phyloP scores from a whole-genome alignment of 169 alveolate genomes.

The Plasmodium knowlesi region DNA sequence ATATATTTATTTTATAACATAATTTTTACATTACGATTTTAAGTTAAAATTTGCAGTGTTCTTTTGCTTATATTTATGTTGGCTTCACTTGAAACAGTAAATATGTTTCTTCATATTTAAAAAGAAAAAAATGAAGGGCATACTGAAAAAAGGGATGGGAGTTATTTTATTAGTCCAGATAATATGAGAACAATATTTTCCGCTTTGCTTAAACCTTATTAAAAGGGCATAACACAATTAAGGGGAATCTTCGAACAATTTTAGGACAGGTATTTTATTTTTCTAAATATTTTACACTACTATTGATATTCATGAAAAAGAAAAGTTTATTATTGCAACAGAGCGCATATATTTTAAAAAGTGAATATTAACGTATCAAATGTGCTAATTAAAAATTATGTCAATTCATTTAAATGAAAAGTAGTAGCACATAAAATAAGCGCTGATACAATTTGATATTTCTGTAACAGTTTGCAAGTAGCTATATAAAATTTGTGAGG shows the following conservation, averaged over 20 bases:
- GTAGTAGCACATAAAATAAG: background rate
- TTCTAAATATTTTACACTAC: background rate
- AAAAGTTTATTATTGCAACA: background rate
- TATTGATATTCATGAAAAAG: background rate
- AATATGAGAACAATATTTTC: background rate
- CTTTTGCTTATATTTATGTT: background rate
- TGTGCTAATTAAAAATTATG: background rate
- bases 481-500: background rate
- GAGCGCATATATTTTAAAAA: background rate
- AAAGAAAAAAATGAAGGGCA: background rate
- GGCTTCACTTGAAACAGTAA: background rate
- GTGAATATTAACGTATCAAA: background rate
- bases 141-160: background rate
- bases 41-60: background rate
- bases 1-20: too few species aligned
- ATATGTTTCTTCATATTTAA: background rate
- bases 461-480: background rate
- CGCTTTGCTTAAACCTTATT: background rate
- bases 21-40: background rate
- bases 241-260: background rate
- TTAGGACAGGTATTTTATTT: background rate
- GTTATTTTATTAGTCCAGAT: background rate
- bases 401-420: background rate
- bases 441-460: background rate
- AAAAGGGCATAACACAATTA: background rate